phyloP scores from a whole-genome alignment of 2,329 filamentous ascomycete species.

The Metarhizium robertsii region DNA sequence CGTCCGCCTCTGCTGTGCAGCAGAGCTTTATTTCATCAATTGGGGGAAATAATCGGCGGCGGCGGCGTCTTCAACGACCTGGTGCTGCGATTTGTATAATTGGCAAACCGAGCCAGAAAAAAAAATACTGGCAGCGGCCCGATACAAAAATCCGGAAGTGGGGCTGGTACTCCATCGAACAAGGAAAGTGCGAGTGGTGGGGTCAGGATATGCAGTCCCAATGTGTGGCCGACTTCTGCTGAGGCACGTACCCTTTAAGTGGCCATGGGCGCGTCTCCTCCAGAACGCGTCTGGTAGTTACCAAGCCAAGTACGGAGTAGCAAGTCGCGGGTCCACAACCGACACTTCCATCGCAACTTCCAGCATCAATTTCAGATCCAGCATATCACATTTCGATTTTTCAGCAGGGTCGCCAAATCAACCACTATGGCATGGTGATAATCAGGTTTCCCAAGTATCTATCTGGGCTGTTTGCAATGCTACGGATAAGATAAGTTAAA shows the following conservation, averaged over 20 bases:
- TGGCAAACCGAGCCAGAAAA: conserved; percentile 15
- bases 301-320: background rate
- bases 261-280: conserved; percentile 5
- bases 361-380: background rate
- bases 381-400: background rate
- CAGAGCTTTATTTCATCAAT: conserved; percentile 1
- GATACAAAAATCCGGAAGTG: conserved; percentile 26
- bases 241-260: background rate
- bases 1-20: background rate
- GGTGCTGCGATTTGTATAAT: background rate
- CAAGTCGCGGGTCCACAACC: background rate
- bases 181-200: conserved; percentile 7
- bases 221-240: too few species aligned
- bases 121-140: conserved; percentile 22
- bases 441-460: background rate
- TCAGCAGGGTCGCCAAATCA: background rate
- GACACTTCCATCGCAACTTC: background rate
- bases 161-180: conserved; percentile 8
- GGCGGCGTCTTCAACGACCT: background rate
- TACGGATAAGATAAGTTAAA: background rate
- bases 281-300: conserved; percentile 1
- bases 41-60: background rate
- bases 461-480: background rate
- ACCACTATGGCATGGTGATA: background rate
- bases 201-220: conserved; percentile 5